Evolutionary conservation across 1,139 yeast genomes (phyloP), one percentile per base, ranked within the genome.

Genomic region (Hansenula lynferdii): DNA sequence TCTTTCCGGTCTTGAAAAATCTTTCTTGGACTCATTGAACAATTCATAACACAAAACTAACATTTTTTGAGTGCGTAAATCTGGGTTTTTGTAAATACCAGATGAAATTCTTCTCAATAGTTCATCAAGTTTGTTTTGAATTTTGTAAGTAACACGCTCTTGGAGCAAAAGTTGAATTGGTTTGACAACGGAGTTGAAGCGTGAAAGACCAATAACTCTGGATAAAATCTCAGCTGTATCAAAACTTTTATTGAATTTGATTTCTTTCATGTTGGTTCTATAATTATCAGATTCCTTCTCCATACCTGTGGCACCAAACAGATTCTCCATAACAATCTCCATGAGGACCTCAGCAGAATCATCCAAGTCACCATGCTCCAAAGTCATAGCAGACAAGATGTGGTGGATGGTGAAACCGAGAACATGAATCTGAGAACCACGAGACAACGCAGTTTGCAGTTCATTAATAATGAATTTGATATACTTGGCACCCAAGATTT

Each of bases 221-320:
- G 96, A 75, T 35, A 90, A 56, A 17, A 89, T 65, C 59, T 90
- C 96, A 28, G 83, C 94, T 6, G 95, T 80, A 50, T 92, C 97
- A 57, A 69, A 85, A 68, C 96, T 84, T 62, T 86, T 89, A 54
- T 86, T 86, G 51, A 80, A 82, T 56, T 86, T 89, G 30, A 92
- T 94, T 66, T 92, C 98, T 53, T 85, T 86, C 81, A 89, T 85
- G 46, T 81, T 81, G 36, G 87, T 81, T 38, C 76, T 77, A 55
- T 92, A 92, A 21, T 90, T 96, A 46, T 89, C 97, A 14, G 94
- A 90, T 50, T 92, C 98, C 58, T 94, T 92, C 56, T 92, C 98
- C 54, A 83, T 83, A 28, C 97, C 96, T 8, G 96, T 87, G 6
- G 84, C 77, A 15, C 98, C 99, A 61, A 92, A 90, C 4, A 80